phyloP scores from a whole-genome alignment of 1,284 basidiomycete genomes.

The Apiotrichum gracile region DNA sequence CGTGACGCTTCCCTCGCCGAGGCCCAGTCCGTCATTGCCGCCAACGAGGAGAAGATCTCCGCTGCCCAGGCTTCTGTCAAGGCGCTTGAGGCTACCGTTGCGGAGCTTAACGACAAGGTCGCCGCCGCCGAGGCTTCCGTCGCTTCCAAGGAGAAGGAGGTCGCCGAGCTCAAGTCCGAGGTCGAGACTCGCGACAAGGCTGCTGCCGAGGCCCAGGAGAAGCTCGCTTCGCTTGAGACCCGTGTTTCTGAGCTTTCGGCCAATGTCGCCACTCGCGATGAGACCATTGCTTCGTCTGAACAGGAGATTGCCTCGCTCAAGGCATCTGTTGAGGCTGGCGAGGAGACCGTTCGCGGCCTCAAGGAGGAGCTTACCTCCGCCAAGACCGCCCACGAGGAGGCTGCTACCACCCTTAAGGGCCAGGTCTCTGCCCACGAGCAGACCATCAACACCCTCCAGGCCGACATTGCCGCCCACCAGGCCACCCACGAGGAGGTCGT shows the following conservation, averaged over 20 bases:
- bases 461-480: neutral
- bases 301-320: neutral
- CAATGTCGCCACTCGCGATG: neutral
- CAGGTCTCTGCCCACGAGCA: neutral
- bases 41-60: neutral
- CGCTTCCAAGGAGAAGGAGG: neutral
- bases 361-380: constrained; percentile 4
- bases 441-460: neutral
- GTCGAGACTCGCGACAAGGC: neutral
- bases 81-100: neutral
- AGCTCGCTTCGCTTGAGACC: neutral
- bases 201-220: neutral
- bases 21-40: neutral
- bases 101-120: neutral
- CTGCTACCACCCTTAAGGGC: neutral
- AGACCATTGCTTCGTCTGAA: neutral
- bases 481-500: neutral
- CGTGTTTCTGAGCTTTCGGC: neutral
- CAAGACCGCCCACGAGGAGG: neutral
- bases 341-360: constrained; percentile 10
- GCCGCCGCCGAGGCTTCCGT: neutral
- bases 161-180: neutral
- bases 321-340: neutral
- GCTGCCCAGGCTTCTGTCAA: neutral
- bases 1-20: neutral